Conservation (phyloP, 176 grass and related monocot species). For the Carex cristatella region DNA sequence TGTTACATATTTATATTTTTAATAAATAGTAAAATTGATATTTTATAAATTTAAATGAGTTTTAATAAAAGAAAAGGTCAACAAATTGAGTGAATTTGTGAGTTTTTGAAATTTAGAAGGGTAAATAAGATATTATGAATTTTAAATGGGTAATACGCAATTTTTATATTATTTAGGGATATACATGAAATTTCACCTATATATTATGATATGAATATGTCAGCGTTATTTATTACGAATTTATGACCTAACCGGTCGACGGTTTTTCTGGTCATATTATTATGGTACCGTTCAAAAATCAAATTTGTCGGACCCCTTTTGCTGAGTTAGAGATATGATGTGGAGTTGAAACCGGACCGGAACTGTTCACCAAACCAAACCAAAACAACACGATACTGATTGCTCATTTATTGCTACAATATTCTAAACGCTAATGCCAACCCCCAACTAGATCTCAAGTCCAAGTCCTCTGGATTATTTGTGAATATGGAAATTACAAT, state of each 20-base stretch:
- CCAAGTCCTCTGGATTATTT: background rate
- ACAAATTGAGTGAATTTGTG: too few species aligned
- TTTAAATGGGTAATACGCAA: too few species aligned
- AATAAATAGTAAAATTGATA: too few species aligned
- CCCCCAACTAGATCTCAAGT: background rate
- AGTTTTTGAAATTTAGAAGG: too few species aligned
- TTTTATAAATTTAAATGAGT: too few species aligned
- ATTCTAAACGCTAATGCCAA: background rate
- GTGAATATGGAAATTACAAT: background rate
- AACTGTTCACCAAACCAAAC: conserved; percentile 12
- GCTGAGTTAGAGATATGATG: background rate
- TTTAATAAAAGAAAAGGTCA: too few species aligned
- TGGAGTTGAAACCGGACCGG: background rate
- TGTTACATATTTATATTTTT: too few species aligned
- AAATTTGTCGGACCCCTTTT: background rate
- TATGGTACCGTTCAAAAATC: background rate
- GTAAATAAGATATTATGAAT: too few species aligned
- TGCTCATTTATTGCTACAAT: background rate
- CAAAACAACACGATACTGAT: background rate
- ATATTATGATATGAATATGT: background rate
- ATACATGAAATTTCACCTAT: too few species aligned
- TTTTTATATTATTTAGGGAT: too few species aligned
- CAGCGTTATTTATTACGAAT: background rate
- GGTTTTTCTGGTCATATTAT: background rate
- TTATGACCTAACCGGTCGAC: background rate